phyloP scores from a whole-genome alignment of 2,329 filamentous ascomycete species.

The Mycogone perniciosa region DNA sequence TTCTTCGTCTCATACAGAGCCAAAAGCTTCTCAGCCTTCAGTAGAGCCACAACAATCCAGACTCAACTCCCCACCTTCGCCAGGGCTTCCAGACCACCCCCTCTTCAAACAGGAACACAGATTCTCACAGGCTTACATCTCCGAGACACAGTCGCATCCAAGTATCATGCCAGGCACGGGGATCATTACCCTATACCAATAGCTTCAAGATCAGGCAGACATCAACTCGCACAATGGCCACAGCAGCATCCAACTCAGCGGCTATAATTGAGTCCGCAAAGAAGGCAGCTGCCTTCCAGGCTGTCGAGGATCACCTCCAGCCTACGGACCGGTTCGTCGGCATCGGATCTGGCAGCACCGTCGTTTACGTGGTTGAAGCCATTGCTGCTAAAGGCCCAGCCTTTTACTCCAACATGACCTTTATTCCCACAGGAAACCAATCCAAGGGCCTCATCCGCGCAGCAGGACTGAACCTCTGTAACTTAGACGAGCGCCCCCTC shows the following conservation, averaged over 20 bases:
- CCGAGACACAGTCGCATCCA: not conserved
- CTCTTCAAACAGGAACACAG: not conserved
- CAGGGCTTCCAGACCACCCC: not conserved
- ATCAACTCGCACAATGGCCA: constrained; percentile 3
- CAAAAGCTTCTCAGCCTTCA: not conserved
- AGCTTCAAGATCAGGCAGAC: not conserved
- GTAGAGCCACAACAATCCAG: not conserved
- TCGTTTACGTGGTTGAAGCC: constrained; percentile 79
- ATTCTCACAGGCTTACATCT: not conserved
- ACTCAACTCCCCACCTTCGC: too few relatives aligned
- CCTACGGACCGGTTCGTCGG: constrained; percentile 59
- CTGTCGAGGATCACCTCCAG: constrained; percentile 66
- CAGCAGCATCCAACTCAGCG: not conserved
- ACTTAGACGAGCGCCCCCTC: constrained; percentile 66
- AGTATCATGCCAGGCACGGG: not conserved
- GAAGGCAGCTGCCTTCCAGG: constrained; percentile 64
- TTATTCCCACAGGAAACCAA: constrained; percentile 88
- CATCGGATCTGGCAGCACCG: constrained; percentile 76
- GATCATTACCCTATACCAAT: not conserved
- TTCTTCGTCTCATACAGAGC: not conserved
- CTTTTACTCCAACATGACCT: constrained; percentile 62
- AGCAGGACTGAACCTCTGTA: constrained; percentile 69
- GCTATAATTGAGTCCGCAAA: constrained; percentile 64
- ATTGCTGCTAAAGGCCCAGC: constrained; percentile 56
- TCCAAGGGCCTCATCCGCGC: constrained; percentile 78